Conservation (phyloP, 148 eudicot genomes). For the Hydrangea macrophylla region DNA sequence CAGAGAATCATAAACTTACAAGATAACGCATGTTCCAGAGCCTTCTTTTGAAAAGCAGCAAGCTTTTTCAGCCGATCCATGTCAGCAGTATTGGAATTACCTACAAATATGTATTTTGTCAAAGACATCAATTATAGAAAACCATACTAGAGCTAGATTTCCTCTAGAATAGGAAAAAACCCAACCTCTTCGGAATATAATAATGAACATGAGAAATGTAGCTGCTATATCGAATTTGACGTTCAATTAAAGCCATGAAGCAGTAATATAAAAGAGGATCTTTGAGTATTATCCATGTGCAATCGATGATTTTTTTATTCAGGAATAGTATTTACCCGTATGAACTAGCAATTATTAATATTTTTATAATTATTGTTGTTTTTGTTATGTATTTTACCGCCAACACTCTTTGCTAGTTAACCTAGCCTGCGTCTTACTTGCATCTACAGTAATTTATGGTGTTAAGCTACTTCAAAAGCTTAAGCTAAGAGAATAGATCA, state of each 20-base stretch:
- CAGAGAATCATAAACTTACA: constrained; percentile 48
- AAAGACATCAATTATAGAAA: constrained; percentile 12
- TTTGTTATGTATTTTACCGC: neutral
- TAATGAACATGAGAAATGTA: neutral
- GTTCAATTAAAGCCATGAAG: neutral
- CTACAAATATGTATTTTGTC: constrained; percentile 19
- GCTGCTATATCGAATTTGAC: neutral
- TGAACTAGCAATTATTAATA: neutral
- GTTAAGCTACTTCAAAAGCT: too few species aligned
- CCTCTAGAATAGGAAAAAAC: neutral
- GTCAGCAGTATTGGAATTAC: constrained; percentile 36
- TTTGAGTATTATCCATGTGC: too few species aligned
- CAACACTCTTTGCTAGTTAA: neutral
- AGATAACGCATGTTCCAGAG: constrained; percentile 76
- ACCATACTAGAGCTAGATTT: neutral
- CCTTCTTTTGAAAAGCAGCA: constrained; percentile 87
- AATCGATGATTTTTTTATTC: too few species aligned
- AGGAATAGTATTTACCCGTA: neutral
- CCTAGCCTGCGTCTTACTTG: too few species aligned
- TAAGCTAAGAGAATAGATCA: too few species aligned
- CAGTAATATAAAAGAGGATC: too few species aligned
- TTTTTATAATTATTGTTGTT: neutral
- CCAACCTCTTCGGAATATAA: neutral
- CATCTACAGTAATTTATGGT: too few species aligned
- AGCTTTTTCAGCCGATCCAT: constrained; percentile 55